These are phyloP conservation scores for Ceratocystis alfenasii DNA, from an alignment of 2,329 filamentous ascomycete species.

Conservation along the genomic window DNA sequence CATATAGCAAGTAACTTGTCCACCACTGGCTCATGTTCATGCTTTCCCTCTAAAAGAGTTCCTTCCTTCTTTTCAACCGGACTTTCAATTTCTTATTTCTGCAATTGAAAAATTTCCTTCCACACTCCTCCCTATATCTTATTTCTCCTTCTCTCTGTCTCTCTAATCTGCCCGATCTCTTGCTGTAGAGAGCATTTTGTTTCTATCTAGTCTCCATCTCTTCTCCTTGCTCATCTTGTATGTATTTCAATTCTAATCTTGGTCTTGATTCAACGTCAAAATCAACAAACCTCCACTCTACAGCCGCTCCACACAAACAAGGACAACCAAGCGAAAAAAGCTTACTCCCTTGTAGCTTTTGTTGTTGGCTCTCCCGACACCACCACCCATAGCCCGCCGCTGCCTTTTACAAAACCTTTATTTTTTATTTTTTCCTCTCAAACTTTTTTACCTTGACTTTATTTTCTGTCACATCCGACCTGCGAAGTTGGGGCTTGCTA, in stretches of 20 bases:
- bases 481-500: neutral
- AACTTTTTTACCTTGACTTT: neutral
- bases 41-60: conserved; percentile 1
- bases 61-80: neutral
- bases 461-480: neutral
- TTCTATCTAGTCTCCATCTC: neutral
- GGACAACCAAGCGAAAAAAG: conserved; percentile 10
- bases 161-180: conserved; percentile 22
- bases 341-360: neutral
- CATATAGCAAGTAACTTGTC: conserved; percentile 12
- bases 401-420: conserved; percentile 1
- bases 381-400: conserved; percentile 5
- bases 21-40: neutral
- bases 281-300: neutral
- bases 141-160: conserved; percentile 21
- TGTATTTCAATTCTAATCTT: conserved; percentile 1
- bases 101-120: conserved; percentile 1
- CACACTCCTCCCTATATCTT: too few species aligned
- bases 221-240: conserved; percentile 10
- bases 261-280: conserved; percentile 13
- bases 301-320: conserved; percentile 9
- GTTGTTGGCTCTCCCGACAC: conserved; percentile 1
- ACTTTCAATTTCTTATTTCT: conserved; percentile 18
- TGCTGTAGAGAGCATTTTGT: conserved; percentile 10
- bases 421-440: neutral